These are phyloP conservation scores for Aspergillus proliferans DNA, from an alignment of 2,329 filamentous ascomycete species.

Conservation along the genomic window DNA sequence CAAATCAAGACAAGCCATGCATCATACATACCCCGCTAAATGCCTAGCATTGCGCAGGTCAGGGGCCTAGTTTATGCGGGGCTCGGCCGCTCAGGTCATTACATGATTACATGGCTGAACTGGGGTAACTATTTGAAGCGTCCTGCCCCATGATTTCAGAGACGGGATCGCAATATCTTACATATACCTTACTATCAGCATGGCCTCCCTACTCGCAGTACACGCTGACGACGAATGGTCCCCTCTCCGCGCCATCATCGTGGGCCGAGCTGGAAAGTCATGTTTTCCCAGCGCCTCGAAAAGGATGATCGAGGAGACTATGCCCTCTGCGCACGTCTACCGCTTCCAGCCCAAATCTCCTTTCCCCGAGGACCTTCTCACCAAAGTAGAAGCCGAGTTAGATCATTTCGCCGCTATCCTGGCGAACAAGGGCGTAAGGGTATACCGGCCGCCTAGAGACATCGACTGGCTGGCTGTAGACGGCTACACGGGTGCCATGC, in stretches of 20 bases:
- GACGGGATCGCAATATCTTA: no score
- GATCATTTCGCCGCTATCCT: neutral
- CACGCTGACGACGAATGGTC: constrained; percentile 7
- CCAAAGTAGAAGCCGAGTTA: neutral
- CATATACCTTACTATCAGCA: no score
- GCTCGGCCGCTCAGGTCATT: no score
- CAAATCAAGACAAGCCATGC: no score
- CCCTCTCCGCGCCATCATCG: constrained; percentile 2
- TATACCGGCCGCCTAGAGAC: neutral
- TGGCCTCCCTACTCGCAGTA: neutral
- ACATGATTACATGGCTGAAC: no score
- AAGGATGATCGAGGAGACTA: constrained; percentile 1
- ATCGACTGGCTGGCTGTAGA: neutral
- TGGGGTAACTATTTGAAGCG: no score
- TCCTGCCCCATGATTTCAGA: no score
- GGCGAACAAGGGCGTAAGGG: neutral
- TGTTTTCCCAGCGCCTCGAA: constrained; percentile 3
- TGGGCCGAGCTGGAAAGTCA: constrained; percentile 1
- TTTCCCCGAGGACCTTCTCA: neutral
- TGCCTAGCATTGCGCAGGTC: no score
- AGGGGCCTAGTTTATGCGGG: no score
- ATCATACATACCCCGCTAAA: no score
- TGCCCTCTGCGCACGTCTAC: neutral
- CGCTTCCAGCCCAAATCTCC: neutral
- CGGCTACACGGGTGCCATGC: neutral